These are phyloP conservation scores for Phytophthora aleatoria DNA, from an alignment of 352 stramenopile genomes.

Conservation along the genomic window DNA sequence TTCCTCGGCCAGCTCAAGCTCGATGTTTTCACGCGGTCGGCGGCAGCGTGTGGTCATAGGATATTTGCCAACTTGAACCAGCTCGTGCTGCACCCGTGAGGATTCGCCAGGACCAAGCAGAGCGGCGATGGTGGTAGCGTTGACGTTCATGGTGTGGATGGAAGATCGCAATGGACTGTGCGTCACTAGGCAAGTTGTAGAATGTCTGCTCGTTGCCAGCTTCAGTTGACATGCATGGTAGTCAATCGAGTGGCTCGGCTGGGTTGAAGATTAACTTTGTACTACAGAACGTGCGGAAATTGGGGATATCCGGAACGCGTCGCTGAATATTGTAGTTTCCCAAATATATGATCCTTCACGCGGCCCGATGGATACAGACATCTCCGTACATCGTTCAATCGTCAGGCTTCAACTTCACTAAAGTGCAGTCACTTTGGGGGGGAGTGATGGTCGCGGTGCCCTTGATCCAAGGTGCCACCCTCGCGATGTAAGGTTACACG, in stretches of 20 bases:
- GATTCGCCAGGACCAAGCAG: slow-evolving; percentile 28
- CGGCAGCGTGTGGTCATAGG: slow-evolving; percentile 32
- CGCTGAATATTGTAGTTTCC: slow-evolving; percentile 21
- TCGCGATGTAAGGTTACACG: slow-evolving; percentile 1
- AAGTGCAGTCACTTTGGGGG: background rate
- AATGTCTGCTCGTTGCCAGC: slow-evolving; percentile 13
- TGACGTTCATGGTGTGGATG: slow-evolving; percentile 26
- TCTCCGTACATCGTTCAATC: slow-evolving; percentile 11
- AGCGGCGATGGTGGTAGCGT: slow-evolving; percentile 31
- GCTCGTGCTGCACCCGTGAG: slow-evolving; percentile 24
- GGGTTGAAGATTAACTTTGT: slow-evolving; percentile 25
- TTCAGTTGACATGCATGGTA: slow-evolving; percentile 14
- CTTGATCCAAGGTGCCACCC: background rate
- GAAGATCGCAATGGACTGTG: slow-evolving; percentile 20
- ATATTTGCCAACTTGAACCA: slow-evolving; percentile 40
- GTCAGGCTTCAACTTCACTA: slow-evolving; percentile 1
- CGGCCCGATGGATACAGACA: slow-evolving; percentile 15
- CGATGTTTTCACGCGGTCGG: slow-evolving; percentile 48
- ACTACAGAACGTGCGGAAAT: background rate
- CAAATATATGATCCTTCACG: slow-evolving; percentile 24
- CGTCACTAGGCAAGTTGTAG: slow-evolving; percentile 22
- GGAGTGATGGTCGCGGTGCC: slow-evolving; percentile 16
- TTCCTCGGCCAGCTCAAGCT: slow-evolving; percentile 61
- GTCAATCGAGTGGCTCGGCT: slow-evolving; percentile 1
- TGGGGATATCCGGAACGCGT: slow-evolving; percentile 3